Evolutionary conservation across 768 basidiomycete genomes (phyloP).

Genomic region (Lentinula detonsa): DNA sequence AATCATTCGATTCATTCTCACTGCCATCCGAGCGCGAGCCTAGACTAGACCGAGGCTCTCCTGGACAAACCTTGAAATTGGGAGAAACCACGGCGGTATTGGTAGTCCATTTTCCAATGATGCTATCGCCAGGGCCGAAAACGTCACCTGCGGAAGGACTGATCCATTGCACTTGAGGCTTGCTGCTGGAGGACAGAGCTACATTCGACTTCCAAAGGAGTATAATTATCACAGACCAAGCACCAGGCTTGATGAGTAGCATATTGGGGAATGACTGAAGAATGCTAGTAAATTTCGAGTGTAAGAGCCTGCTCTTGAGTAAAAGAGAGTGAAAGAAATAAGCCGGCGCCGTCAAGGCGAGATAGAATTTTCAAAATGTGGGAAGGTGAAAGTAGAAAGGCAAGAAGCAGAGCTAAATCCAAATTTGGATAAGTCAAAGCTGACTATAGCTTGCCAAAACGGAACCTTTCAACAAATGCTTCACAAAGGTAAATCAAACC

Average conservation of each 20-base stretch:
- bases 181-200: neutral
- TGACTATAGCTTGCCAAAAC: neutral
- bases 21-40: neutral
- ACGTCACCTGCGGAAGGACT: slow-evolving; percentile 4
- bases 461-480: neutral
- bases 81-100: slow-evolving; percentile 5
- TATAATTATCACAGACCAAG: neutral
- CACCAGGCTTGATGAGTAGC: slow-evolving; percentile 4
- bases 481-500: neutral
- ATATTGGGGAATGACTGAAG: neutral
- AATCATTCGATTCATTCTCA: neutral
- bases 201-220: neutral
- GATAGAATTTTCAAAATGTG: neutral
- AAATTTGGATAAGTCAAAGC: neutral
- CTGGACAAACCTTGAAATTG: slow-evolving; percentile 1
- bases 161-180: slow-evolving; percentile 5
- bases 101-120: slow-evolving; percentile 2
- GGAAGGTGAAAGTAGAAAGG: neutral
- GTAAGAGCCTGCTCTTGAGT: neutral
- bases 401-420: neutral
- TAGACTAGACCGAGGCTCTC: neutral
- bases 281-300: neutral
- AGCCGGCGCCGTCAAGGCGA: slow-evolving; percentile 3
- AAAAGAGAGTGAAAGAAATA: neutral
- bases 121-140: neutral